Base-by-base conservation (phyloP, 257 asterid genomes). In the Rauvolfia tetraphylla region DNA sequence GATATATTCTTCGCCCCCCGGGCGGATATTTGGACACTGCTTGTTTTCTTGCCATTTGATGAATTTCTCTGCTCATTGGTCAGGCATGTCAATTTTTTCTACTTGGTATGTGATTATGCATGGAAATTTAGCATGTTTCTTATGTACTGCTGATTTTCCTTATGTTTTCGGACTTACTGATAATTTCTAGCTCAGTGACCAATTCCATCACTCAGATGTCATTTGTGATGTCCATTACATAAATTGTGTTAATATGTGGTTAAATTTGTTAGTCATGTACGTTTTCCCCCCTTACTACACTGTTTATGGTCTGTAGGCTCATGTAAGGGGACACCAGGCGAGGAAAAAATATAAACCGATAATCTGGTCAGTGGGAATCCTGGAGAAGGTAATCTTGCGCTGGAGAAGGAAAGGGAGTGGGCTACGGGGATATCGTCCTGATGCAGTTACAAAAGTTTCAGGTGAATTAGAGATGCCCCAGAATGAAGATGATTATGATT, bases 321-420 rank as follows among this genome's bases (percentile, higher is more conserved):
- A 90, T 88, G 93, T 95, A 48, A 91, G 98, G 86, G 98, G 98
- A 54, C 98, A 95, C 82, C 98, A 95, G 81, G 98, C 75, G 29
- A 92, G 98, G 89, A 92, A 91, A 76, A 95, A 90, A 70, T 89
- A 90, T 84, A 95, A 92, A 77, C 86, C 96, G 53, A 86, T 95
- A 76, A 82, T 85, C 76, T 95, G 98, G 98, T 90, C 98, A 0
- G 98, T 95, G 72, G 97, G 98, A 76, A 91, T 95, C 68, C 77
- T 92, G 80, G 98, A 92, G 86, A 95, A 92, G 87, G 93, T 91
- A 82, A 92, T 95, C 61, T 81, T 92, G 88, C 91, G 98, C 48
- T 92, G 98, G 98, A 92, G 98, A 70, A 91, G 98, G 81, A 95
- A 92, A 86, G 79, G 96, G 80, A 85, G 89, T 83, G 98, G 98